Base-by-base conservation (phyloP, 108 stramenopile genomes). In the Discostella stelligeroides region DNA sequence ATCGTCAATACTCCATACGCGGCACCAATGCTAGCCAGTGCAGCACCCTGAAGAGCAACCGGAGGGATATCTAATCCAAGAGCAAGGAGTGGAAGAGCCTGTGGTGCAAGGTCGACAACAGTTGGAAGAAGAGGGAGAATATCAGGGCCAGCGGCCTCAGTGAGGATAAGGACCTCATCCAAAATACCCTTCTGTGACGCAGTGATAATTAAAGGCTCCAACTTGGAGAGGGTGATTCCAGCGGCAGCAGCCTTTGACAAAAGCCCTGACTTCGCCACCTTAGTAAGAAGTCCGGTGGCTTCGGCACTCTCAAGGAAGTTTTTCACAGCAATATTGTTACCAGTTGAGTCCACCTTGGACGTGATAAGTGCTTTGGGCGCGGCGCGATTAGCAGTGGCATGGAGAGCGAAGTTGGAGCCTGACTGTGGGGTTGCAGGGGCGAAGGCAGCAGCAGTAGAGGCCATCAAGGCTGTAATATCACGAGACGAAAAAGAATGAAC, bases 311-410 rank as follows among this genome's bases (percentile, higher is more conserved):
- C 62, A 66, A 95, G 82, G 41, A 89, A 75, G 17, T 83, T 66
- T 80, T 91, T 90, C 21, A 95, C 88, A 30, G 89, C 89, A 62
- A 92, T 51, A 67, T 95, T 95, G 76, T 95, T 95, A 75, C 94
- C 94, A 41, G 81, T 62, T 27, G 72, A 45, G 70, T 94, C 92
- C 48, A 83, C 82, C 53, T 86, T 84, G 42, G 83, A 76, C 28
- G 80, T 82, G 46, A 75, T 68, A 29, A 80, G 63, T 30, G 79
- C 77, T n/a, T 61, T 45, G 21, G 76, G 75, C 2, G 64, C 29
- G 15, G 76, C 68, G 46, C 75, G 73, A 56, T 68, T 80, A 63
- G 72, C 68, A 12, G 60, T 70, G 60, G 75, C 69, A 45, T 78
- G 66, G 42, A 76, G 74, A 23, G 75, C 74, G 13, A 62, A 42